Conservation (phyloP, 768 basidiomycete genomes). For the Cystofilobasidium capitatum region DNA sequence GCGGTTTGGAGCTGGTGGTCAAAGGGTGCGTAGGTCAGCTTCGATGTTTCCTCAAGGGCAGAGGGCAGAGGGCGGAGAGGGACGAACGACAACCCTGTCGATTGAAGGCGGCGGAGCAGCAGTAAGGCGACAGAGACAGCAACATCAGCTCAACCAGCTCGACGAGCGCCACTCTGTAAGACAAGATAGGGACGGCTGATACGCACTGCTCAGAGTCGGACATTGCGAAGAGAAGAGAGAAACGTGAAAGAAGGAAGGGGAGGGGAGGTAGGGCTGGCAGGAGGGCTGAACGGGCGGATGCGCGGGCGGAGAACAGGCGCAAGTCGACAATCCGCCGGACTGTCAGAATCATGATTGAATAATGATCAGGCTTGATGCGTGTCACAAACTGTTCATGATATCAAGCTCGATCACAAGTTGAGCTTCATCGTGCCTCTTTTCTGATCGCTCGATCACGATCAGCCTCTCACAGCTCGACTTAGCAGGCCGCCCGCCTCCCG, state of each 20-base stretch:
- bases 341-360: too few relatives aligned
- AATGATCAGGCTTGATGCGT: too few relatives aligned
- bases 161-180: not conserved
- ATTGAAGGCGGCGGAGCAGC: not conserved
- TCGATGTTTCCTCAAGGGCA: not conserved
- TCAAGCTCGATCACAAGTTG: too few relatives aligned
- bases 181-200: not conserved
- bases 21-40: not conserved
- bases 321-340: too few relatives aligned
- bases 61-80: too few relatives aligned
- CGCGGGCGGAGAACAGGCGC: too few relatives aligned
- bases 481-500: too few relatives aligned
- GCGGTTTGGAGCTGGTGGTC: slow-evolving; percentile 73
- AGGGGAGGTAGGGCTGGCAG: not conserved
- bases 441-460: too few relatives aligned
- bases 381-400: too few relatives aligned
- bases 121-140: not conserved
- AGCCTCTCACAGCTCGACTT: too few relatives aligned
- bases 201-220: slow-evolving; percentile 13
- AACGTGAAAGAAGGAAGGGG: not conserved
- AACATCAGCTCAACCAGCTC: not conserved
- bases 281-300: too few relatives aligned
- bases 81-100: slow-evolving; percentile 21
- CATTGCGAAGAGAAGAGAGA: not conserved
- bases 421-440: too few relatives aligned